phyloP scores from a whole-genome alignment of 345 rosid genomes.

The Camelina laxa region DNA sequence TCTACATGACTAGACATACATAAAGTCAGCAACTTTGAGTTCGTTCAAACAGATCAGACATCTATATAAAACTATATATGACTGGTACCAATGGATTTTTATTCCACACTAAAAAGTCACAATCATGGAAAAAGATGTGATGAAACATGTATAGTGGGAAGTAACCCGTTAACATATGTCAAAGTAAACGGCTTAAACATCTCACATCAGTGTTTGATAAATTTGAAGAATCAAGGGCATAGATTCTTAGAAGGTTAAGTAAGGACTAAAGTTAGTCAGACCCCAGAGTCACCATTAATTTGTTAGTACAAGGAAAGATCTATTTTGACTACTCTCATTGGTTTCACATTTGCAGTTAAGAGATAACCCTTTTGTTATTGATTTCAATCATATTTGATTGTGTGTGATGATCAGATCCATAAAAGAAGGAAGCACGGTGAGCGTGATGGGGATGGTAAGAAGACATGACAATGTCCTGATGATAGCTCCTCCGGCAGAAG shows the following conservation, averaged over 20 bases:
- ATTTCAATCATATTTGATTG: neutral
- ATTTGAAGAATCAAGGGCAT: constrained; percentile 12
- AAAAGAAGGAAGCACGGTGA: constrained; percentile 96
- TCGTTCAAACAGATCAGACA: too few species aligned
- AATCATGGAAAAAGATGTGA: constrained; percentile 9
- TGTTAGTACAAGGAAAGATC: neutral
- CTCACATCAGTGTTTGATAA: constrained; percentile 26
- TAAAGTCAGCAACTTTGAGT: too few species aligned
- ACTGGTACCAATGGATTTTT: constrained; percentile 8
- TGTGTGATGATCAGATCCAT: constrained; percentile 62
- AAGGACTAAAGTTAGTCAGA: constrained; percentile 16
- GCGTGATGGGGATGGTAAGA: constrained; percentile 94
- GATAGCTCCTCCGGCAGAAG: constrained; percentile 77
- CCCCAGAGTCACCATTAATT: constrained; percentile 1
- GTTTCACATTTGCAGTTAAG: constrained; percentile 4
- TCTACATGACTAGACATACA: too few species aligned
- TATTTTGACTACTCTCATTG: too few species aligned
- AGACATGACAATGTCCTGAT: constrained; percentile 85
- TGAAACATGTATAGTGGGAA: constrained; percentile 2
- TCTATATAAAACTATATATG: neutral
- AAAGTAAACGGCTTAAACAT: constrained; percentile 18
- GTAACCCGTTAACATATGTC: constrained; percentile 4
- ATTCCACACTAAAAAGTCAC: constrained; percentile 21
- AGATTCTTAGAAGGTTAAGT: constrained; percentile 3
- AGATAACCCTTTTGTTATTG: neutral